Base-by-base conservation (phyloP, 257 asterid genomes). In the Penstemon davidsonii region DNA sequence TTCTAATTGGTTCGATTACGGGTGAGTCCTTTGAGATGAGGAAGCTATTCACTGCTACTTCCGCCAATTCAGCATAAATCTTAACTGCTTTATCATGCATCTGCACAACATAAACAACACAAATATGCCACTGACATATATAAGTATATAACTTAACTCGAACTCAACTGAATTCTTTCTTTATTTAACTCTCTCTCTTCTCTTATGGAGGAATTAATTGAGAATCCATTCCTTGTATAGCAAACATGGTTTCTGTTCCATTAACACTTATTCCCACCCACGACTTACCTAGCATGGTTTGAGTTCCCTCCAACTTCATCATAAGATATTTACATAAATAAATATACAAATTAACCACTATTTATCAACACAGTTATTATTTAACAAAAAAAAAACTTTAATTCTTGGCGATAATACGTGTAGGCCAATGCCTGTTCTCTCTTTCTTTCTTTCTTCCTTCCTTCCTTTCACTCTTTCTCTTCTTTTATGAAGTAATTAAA, bases 21-120 rank as follows among this genome's bases (percentile, higher is more conserved):
- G 97, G 96, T 5, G 97, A 94, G 78, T 91, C 97, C 83, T 87
- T 94, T 0, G 96, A 88, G 68, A 94, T 91, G 62, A 91, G 89
- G 71, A 91, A 94, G 79, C 96, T 91, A 70, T 91, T 91, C 59
- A 94, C 88, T 6, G 99, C 97, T 41, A 86, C 85, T 83, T 94
- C 96, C 42, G 99, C 99, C 79, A 94, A 70, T 77, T 91, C 96
- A n/a, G 99, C 90, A 73, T 91, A 90, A 70, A 94, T 76, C 70
- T 79, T 85, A 56, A 88, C 96, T 62, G 99, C 97, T 77, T 91
- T 86, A 3, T 93, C 99, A 67, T 87, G 89, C 97, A 93, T 90
- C 99, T 93, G 92, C 84, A 72, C 45, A 74, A 67, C 71, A 70
- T 39, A 51, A 69, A 75, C 45, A 59, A 0, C 1, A 19, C 25